Percentiles rank a stretch among this genome's conserved stretches.
These are phyloP conservation scores for Aspergillus hiratsukae DNA, from an alignment of 2,329 filamentous ascomycete species.

Conservation along the genomic window DNA sequence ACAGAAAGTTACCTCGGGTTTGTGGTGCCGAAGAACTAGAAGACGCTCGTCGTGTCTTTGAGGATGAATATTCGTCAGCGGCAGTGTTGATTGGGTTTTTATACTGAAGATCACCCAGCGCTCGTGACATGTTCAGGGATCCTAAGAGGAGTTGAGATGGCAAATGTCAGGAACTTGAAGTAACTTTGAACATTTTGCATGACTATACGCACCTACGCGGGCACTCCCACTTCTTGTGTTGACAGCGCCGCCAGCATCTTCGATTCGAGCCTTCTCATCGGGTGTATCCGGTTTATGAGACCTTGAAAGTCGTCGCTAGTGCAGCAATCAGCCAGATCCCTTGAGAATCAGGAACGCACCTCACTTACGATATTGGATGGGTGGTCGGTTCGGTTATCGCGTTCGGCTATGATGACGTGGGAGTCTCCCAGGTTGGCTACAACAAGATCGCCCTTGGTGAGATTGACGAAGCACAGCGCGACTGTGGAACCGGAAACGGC, in stretches of 20 bases:
- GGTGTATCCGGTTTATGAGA: constrained; percentile 29
- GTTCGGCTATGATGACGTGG: constrained; percentile 31
- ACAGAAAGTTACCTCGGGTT: constrained; percentile 27
- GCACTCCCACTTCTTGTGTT: constrained; percentile 21
- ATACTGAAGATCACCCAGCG: constrained; percentile 35
- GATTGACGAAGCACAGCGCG: constrained; percentile 30
- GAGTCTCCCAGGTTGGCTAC: constrained; percentile 35
- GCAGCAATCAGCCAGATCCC: background rate
- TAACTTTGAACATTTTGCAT: background rate
- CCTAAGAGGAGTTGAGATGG: constrained; percentile 10
- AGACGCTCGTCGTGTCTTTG: constrained; percentile 17
- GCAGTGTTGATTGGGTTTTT: constrained; percentile 31
- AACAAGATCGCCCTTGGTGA: constrained; percentile 27
- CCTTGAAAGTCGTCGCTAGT: constrained; percentile 29
- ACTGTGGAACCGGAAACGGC: constrained; percentile 31
- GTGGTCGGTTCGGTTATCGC: constrained; percentile 21
- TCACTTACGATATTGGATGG: constrained; percentile 22
- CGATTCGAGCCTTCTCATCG: constrained; percentile 28
- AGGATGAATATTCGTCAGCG: constrained; percentile 7
- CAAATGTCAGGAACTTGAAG: background rate
- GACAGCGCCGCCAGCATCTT: constrained; percentile 28
- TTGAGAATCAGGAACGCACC: background rate
- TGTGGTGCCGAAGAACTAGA: constrained; percentile 13
- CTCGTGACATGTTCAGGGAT: constrained; percentile 34
- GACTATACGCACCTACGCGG: constrained; percentile 24